Conservation (phyloP, 2,329 filamentous ascomycete species). For the Pyrenophora teres region DNA sequence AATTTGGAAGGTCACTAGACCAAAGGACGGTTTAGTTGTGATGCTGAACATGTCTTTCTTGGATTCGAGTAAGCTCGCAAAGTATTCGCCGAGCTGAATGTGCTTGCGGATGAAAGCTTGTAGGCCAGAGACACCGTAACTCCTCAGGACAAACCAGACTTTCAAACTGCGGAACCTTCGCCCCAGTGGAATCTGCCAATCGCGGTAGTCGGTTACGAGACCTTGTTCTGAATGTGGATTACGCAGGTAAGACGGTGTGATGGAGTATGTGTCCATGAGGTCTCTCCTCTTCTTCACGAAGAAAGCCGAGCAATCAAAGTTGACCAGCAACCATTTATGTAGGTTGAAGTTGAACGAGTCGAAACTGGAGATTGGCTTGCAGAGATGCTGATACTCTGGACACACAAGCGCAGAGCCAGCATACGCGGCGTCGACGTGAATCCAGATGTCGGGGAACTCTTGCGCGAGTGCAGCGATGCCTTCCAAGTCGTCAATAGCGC, state of each 20-base stretch:
- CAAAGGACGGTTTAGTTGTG: conserved; percentile 75
- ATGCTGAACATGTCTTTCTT: conserved; percentile 75
- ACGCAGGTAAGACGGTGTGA: conserved; percentile 79
- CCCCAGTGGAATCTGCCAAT: conserved; percentile 96
- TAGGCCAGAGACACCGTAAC: conserved; percentile 78
- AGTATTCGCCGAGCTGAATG: conserved; percentile 70
- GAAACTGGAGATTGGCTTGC: conserved; percentile 66
- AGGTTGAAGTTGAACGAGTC: conserved; percentile 95
- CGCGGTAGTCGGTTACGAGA: conserved; percentile 89
- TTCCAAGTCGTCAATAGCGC: conserved; percentile 80
- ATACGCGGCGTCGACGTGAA: conserved; percentile 93
- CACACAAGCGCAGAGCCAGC: conserved; percentile 83
- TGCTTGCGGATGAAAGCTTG: conserved; percentile 73
- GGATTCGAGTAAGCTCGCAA: conserved; percentile 63
- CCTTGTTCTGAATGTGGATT: conserved; percentile 82
- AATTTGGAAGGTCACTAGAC: conserved; percentile 77
- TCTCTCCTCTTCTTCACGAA: conserved; percentile 76
- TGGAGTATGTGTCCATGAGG: conserved; percentile 78
- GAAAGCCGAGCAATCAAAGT: conserved; percentile 81
- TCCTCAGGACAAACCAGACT: conserved; percentile 91
- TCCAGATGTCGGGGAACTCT: conserved; percentile 72
- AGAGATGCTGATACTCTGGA: conserved; percentile 76
- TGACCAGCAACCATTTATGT: conserved; percentile 96
- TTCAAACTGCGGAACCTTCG: conserved; percentile 87
- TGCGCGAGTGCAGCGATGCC: conserved; percentile 65